Evolutionary conservation across 257 asterid species (phyloP).

Genomic region (Solanum corneliomulleri): DNA sequence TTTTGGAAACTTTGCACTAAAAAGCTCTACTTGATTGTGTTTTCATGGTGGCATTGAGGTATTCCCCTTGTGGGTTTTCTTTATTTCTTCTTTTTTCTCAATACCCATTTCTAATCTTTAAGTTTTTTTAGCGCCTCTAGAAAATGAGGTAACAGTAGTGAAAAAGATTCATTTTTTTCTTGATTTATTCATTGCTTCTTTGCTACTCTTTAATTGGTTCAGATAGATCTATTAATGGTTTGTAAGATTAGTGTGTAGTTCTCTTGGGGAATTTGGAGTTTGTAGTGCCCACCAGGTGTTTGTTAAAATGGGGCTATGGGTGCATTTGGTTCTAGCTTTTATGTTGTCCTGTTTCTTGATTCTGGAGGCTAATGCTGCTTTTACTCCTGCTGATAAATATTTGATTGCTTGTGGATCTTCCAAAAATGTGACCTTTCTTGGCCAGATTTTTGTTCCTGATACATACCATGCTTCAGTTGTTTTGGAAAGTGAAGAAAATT

Average conservation of each 20-base stretch:
- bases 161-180: neutral
- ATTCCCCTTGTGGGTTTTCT: neutral
- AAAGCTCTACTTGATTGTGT: slow-evolving; percentile 20
- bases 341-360: slow-evolving; percentile 12
- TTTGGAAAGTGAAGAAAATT: slow-evolving; percentile 29
- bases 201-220: neutral
- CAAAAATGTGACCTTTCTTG: slow-evolving; percentile 45
- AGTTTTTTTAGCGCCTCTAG: neutral
- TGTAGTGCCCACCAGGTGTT: neutral
- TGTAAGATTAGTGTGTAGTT: neutral
- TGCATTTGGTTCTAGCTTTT: slow-evolving; percentile 20
- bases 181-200: neutral
- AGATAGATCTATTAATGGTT: neutral
- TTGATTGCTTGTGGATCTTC: slow-evolving; percentile 63
- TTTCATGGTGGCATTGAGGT: slow-evolving; percentile 10
- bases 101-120: neutral
- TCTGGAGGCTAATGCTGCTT: slow-evolving; percentile 24
- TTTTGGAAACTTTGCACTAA: slow-evolving; percentile 17
- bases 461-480: slow-evolving; percentile 30
- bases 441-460: slow-evolving; percentile 45
- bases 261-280: neutral
- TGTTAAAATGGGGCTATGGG: slow-evolving; percentile 24
- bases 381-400: slow-evolving; percentile 46
- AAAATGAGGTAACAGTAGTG: neutral
- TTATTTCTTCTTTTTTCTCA: neutral